Evolutionary conservation across 768 basidiomycete species (phyloP), one percentile per base, ranked within the genome.

Genomic region (Multifurca ochricompacta): DNA sequence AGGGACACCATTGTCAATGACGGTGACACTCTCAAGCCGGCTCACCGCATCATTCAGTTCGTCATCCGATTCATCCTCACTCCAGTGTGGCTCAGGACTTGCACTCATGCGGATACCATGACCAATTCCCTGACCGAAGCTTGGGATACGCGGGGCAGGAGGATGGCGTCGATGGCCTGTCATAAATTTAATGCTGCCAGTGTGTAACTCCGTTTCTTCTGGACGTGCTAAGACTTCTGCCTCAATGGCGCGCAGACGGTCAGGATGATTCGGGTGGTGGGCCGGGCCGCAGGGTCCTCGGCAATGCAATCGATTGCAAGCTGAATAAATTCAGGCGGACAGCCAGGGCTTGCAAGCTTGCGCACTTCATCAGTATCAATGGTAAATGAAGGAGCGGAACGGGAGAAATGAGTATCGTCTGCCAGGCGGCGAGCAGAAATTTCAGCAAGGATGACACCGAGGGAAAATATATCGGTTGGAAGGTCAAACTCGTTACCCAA

Each of bases 361-460:
- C 74, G 77, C 16, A 96, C 79, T 68, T 99, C 93, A 0, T 75
- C 78, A 0, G 69, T 58, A 59, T 95, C 90, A 50, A 97, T 77
- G 1, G 78, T 81, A 71, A 93, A 97, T 0, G 72, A 69, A 0
- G 95, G 94, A 0, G 91, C 80, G 3, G 75, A 72, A 4, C 95
- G 83, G 69, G 91, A 84, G 68, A 87, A 85, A 57, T 80, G 74
- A 42, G 76, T 68, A 54, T 91, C 87, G 60, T 95, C 91, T 0
- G 94, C 94, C n/a, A 97, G 77, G 40, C 73, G 79, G 19, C 93
- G 78, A 3, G 88, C 79, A 0, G 85, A 76, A 64, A 99, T 91
- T 71, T 99, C 95, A 63, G 90, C 90, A 65, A 96, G 87, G 56
- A 92, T 91, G 63, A 95, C 80, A 0, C 91, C 94, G 9, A 97